Base-by-base conservation (phyloP, 495 filamentous ascomycete genomes). In the Xylaria telfairii region DNA sequence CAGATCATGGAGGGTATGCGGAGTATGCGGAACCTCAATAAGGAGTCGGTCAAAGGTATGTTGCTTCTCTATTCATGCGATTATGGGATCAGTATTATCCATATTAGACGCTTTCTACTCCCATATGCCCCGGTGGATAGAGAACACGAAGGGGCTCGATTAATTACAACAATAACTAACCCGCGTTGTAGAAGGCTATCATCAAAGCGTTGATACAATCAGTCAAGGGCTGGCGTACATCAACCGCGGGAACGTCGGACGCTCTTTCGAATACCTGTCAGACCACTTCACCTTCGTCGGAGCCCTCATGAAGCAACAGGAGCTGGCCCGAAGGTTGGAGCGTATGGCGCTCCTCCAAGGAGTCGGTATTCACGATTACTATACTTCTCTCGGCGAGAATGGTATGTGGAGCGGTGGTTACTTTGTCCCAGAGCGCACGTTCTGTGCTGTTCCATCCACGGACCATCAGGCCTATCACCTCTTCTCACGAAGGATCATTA, bases 401-500 rank as follows among this genome's bases (percentile, higher is more conserved):
- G 85, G 85, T 2, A 76, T 79, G 60, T 87, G 85, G 85, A 84
- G 79, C 30, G 85, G 85, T 5, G 85, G 85, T 8, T 87, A 86
- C 63, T 87, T 87, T 67, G 81, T 87, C 4, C 85, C 85, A 0
- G 84, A 86, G 72, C 69, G 85, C 12, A 86, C 84, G 21, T 87
- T 87, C 61, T 86, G 83, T 70, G 85, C 85, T 12, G 70, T 86
- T 12, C 84, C 85, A 0, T 64, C 64, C 2, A 77, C 77, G 64
- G 81, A 80, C 7, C 78, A 83, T 64, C 72, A 71, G 39, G 78
- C 76, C 1, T 75, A 69, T 54, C 59, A 80, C 74, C 73, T 94
- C 84, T 85, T 84, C 82, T 79, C 81, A 34, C 85, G 88, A 49
- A 87, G 87, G 13, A 87, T 92, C 41, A 95, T 98, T 74, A 87